A percentile compares a stretch with the other conserved stretches of the same genome.
Conservation (phyloP, 1,284 basidiomycete species). For the Fomitiporia mediterranea region DNA sequence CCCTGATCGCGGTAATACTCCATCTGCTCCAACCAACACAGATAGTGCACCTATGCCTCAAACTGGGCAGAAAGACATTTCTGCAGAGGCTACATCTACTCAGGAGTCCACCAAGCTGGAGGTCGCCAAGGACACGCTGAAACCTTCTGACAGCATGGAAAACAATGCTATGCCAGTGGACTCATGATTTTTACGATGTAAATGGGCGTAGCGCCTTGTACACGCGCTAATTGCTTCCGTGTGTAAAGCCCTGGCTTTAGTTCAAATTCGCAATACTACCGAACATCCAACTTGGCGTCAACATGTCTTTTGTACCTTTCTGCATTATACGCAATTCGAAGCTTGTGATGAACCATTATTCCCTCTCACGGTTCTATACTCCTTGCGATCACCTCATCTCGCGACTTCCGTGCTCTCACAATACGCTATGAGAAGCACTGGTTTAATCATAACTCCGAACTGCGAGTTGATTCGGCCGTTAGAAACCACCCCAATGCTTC, state of each 20-base stretch:
- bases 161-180: conserved; percentile 3
- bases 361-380: background rate
- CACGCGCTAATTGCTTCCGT: too few relatives aligned
- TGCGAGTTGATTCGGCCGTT: too few relatives aligned
- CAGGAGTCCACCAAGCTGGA: conserved; percentile 2
- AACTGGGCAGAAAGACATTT: background rate
- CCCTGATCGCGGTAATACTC: conserved; percentile 2
- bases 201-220: background rate
- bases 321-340: background rate
- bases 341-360: background rate
- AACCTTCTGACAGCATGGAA: background rate
- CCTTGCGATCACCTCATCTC: background rate
- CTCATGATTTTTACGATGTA: background rate
- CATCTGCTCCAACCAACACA: background rate
- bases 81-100: background rate
- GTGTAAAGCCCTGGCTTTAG: background rate
- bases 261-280: background rate
- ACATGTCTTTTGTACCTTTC: background rate
- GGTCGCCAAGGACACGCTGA: background rate
- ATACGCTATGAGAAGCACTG: background rate
- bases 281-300: background rate
- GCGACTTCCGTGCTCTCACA: background rate
- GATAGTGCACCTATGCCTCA: background rate
- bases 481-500: too few relatives aligned
- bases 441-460: background rate